These are phyloP conservation scores for Coniosporium apollinis DNA, from an alignment of 495 filamentous ascomycete species.

Conservation along the genomic window DNA sequence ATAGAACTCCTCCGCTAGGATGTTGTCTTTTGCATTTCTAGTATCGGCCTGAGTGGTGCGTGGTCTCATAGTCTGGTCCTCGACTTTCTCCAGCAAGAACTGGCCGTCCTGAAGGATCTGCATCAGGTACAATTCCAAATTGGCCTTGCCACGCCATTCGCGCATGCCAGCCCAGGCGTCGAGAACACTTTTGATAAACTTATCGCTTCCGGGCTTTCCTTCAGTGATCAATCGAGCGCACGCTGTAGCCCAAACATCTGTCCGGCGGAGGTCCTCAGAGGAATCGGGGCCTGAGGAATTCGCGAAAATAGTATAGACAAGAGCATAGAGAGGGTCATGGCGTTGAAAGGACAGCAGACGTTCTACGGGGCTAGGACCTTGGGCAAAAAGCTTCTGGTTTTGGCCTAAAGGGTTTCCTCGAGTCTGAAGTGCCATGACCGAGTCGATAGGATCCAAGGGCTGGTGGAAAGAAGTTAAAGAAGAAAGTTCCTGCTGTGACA, in stretches of 20 bases:
- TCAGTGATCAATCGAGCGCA: slow-evolving; percentile 65
- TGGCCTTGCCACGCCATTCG: slow-evolving; percentile 75
- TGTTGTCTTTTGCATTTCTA: slow-evolving; percentile 47
- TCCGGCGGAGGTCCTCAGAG: slow-evolving; percentile 50
- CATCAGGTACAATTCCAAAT: slow-evolving; percentile 88
- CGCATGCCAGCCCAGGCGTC: slow-evolving; percentile 74
- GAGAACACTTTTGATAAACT: slow-evolving; percentile 51
- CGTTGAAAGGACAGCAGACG: slow-evolving; percentile 66
- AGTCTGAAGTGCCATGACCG: slow-evolving; percentile 58
- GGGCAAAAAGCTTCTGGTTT: slow-evolving; percentile 29
- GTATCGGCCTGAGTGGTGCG: slow-evolving; percentile 50
- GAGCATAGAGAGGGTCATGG: slow-evolving; percentile 68
- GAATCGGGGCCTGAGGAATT: slow-evolving; percentile 69
- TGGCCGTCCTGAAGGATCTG: slow-evolving; percentile 80
- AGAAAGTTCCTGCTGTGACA: slow-evolving; percentile 58
- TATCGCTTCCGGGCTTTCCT: slow-evolving; percentile 38
- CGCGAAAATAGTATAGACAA: slow-evolving; percentile 80
- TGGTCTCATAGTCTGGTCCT: slow-evolving; percentile 40
- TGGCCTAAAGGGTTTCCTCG: slow-evolving; percentile 22
- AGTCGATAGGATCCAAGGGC: slow-evolving; percentile 60
- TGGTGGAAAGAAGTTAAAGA: slow-evolving; percentile 59
- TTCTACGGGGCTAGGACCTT: slow-evolving; percentile 33
- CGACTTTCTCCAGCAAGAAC: slow-evolving; percentile 66
- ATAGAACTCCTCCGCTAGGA: slow-evolving; percentile 82
- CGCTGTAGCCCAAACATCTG: slow-evolving; percentile 71